Base-by-base conservation (phyloP, 306 rosid genomes). In the Medicago ruthenica region DNA sequence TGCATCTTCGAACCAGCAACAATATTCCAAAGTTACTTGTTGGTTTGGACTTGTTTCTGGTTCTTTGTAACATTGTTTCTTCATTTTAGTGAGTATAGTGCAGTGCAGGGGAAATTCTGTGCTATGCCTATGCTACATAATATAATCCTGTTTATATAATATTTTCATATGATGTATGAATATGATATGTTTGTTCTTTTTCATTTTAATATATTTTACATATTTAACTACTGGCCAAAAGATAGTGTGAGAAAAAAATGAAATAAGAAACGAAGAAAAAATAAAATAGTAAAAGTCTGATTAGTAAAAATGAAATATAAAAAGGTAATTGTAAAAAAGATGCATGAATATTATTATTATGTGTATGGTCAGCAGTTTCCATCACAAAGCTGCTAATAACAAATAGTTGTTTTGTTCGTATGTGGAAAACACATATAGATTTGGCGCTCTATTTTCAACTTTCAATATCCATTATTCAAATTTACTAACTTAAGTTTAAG, bases 1-100 rank as follows among this genome's bases (percentile, higher is more conserved):
- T 41, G 91, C 89, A 39, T 92, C 97, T 42, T 95, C 95, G 65
- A 95, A 87, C 97, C 96, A 65, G 4, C 51, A 42, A 9, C 72
- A 95, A 63, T 88, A 80, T 63, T 90, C 90, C 1, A 88, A 80
- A 0, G 82, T 75, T 16, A 44, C 11, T 67, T 83, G 76, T 3
- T 80, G 88, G 51, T 87, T 70, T 27, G 84, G 73, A 36, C 53
- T 73, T 44, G 88, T 67, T 24, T 89, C 88, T 20, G 45, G 2
- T 37, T 67, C 72, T 67, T 66, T 76, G 2, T 34, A 34, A 37
- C 77, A 79, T 13, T 44, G 84, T 53, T 81, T 86, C 60, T 72
- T 79, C 85, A 72, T 83, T 73, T 78, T 20, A 48, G 24, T 48
- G 67, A 76, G 63, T 31, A 6, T n/a, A 37, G 58, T 31, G 37